Conservation (phyloP, 345 rosid genomes). For the Eucalyptus melliodora region DNA sequence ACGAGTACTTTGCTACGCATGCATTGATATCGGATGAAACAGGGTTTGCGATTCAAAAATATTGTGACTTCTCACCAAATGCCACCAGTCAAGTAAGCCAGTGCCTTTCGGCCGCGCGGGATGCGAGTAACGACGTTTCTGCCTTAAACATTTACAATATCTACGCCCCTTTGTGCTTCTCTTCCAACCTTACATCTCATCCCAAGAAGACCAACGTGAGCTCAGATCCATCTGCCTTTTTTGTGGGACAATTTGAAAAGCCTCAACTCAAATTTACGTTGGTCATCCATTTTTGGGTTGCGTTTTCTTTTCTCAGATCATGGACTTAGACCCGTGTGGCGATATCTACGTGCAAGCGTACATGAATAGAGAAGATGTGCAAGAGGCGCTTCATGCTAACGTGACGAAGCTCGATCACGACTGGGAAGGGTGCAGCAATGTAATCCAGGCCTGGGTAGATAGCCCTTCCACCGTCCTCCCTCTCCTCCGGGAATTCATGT, state of each 20-base stretch:
- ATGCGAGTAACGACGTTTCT: neutral
- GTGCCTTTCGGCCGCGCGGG: conserved; percentile 20
- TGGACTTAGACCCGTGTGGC: conserved; percentile 57
- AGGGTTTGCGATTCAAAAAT: conserved; percentile 1
- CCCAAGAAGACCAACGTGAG: conserved; percentile 31
- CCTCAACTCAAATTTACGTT: neutral
- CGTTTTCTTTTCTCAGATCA: conserved; percentile 9
- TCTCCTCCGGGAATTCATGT: conserved; percentile 37
- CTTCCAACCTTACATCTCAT: conserved; percentile 27
- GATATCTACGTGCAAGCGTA: conserved; percentile 54
- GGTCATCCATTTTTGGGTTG: neutral
- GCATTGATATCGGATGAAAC: conserved; percentile 47
- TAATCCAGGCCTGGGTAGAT: conserved; percentile 37
- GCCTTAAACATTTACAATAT: conserved; percentile 58
- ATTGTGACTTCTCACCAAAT: conserved; percentile 43
- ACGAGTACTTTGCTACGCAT: conserved; percentile 48
- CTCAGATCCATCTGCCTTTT: neutral
- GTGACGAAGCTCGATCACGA: conserved; percentile 52
- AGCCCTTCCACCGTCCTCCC: conserved; percentile 69
- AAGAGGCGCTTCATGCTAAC: conserved; percentile 77
- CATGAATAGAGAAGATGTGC: conserved; percentile 65
- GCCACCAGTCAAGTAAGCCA: conserved; percentile 2
- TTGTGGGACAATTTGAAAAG: neutral
- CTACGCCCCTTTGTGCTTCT: conserved; percentile 59
- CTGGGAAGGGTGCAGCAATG: conserved; percentile 67